Evolutionary conservation across 1,139 yeast species (phyloP).

Genomic region (Pneumocystis wakefieldiae): DNA sequence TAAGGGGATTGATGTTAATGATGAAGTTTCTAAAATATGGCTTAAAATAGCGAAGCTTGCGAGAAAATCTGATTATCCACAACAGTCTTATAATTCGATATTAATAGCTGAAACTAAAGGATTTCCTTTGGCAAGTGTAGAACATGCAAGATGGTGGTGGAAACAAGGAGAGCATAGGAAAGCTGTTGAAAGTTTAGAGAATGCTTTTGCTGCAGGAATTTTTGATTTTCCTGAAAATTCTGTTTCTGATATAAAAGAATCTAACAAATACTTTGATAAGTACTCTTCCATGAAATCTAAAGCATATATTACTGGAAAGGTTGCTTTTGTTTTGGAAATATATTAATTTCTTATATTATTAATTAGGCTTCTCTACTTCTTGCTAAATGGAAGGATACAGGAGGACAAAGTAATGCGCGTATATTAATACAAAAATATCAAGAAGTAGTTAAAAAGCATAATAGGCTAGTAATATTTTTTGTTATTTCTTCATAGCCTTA

Average conservation of each 20-base stretch:
- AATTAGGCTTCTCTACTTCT: conserved; percentile 47
- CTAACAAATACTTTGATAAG: neutral
- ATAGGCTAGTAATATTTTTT: neutral
- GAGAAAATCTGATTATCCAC: conserved; percentile 52
- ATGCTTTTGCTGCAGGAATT: conserved; percentile 22
- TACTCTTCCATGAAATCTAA: neutral
- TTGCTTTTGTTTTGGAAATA: neutral
- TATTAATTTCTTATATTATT: neutral
- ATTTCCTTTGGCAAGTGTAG: conserved; percentile 45
- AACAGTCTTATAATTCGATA: conserved; percentile 58
- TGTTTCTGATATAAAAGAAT: conserved; percentile 1
- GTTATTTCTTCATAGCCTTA: conserved; percentile 2
- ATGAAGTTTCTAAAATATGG: conserved; percentile 36
- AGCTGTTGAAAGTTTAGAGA: conserved; percentile 57
- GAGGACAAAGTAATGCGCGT: conserved; percentile 69
- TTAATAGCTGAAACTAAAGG: conserved; percentile 47
- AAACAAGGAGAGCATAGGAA: conserved; percentile 77
- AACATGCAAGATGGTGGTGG: conserved; percentile 79
- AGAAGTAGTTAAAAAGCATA: conserved; percentile 32
- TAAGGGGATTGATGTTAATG: neutral
- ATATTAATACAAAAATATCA: conserved; percentile 58
- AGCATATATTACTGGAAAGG: conserved; percentile 2
- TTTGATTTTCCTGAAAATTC: conserved; percentile 10
- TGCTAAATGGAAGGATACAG: conserved; percentile 77
- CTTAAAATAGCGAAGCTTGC: conserved; percentile 51